Evolutionary conservation across 371 early-diverging fungal genomes (phyloP).

Genomic region (Rhizopus delemar): DNA sequence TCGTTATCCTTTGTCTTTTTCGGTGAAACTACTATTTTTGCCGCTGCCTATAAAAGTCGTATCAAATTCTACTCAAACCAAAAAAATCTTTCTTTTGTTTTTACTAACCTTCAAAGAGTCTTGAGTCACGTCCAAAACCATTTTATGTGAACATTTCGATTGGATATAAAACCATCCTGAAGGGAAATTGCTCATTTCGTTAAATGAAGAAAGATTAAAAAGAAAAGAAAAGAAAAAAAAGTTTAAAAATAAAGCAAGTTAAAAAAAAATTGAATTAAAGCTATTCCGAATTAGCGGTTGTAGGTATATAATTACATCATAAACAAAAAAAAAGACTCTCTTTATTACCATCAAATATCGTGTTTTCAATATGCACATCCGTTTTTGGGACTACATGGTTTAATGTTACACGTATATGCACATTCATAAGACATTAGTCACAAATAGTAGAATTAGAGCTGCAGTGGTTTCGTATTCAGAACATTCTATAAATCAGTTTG

Average conservation of each 20-base stretch:
- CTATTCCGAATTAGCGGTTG: not conserved
- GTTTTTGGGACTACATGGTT: too few species aligned
- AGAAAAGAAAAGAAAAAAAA: not conserved
- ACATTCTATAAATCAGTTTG: too few species aligned
- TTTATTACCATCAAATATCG: too few species aligned
- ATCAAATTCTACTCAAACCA: not conserved
- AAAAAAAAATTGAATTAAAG: too few species aligned
- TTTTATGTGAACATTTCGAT: constrained; percentile 43
- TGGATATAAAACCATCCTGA: constrained; percentile 54
- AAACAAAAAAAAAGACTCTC: not conserved
- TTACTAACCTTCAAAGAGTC: constrained; percentile 46
- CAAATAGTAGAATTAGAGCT: too few species aligned
- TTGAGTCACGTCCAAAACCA: constrained; percentile 47
- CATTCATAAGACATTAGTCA: too few species aligned
- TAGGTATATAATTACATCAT: not conserved
- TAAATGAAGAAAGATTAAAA: constrained; percentile 1
- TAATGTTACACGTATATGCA: too few species aligned
- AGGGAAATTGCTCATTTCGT: constrained; percentile 45
- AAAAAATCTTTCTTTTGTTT: not conserved
- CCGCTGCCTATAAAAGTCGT: constrained; percentile 26
- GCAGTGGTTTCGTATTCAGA: too few species aligned
- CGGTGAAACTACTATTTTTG: constrained; percentile 45
- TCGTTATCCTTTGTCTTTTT: constrained; percentile 39
- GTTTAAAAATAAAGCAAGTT: not conserved
- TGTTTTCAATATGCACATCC: too few species aligned